phyloP scores from a whole-genome alignment of 1,139 yeast species.

The Wickerhamomyces sp. region DNA sequence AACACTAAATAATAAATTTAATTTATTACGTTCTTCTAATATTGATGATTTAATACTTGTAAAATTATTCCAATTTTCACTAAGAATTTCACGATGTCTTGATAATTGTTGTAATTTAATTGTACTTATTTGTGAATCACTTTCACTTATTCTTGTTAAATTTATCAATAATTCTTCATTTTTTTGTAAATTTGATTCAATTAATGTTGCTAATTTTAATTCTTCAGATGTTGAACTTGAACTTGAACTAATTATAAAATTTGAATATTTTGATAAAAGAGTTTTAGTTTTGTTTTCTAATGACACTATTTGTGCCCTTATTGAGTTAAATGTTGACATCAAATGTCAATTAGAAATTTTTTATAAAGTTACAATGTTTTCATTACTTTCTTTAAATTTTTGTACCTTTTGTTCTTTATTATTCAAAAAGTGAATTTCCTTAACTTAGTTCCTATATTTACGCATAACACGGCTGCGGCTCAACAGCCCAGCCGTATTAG shows the following conservation, averaged over 20 bases:
- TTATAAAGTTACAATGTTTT: too few species aligned
- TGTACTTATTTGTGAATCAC: conserved; percentile 57
- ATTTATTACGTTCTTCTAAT: conserved; percentile 69
- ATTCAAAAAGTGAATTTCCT: too few species aligned
- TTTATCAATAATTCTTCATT: conserved; percentile 37
- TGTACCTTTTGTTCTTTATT: too few species aligned
- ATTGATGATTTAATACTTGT: conserved; percentile 54
- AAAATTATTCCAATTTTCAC: conserved; percentile 65
- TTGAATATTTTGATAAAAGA: conserved; percentile 45
- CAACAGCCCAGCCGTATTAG: neutral
- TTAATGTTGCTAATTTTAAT: conserved; percentile 33
- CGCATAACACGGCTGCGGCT: neutral
- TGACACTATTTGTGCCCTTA: conserved; percentile 49
- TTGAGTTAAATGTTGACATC: conserved; percentile 39
- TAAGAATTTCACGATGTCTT: conserved; percentile 73
- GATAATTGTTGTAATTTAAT: conserved; percentile 77
- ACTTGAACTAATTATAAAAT: conserved; percentile 46
- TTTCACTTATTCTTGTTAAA: conserved; percentile 43
- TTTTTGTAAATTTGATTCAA: conserved; percentile 35
- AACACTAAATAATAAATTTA: conserved; percentile 69
- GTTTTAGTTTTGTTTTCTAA: conserved; percentile 53
- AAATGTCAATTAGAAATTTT: too few species aligned
- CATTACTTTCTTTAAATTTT: neutral
- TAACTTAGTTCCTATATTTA: neutral
- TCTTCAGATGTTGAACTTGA: conserved; percentile 47